Percentiles rank a stretch among this genome's conserved stretches.
phyloP scores from a whole-genome alignment of 1,284 basidiomycete species.

The Wolfiporia cocos region DNA sequence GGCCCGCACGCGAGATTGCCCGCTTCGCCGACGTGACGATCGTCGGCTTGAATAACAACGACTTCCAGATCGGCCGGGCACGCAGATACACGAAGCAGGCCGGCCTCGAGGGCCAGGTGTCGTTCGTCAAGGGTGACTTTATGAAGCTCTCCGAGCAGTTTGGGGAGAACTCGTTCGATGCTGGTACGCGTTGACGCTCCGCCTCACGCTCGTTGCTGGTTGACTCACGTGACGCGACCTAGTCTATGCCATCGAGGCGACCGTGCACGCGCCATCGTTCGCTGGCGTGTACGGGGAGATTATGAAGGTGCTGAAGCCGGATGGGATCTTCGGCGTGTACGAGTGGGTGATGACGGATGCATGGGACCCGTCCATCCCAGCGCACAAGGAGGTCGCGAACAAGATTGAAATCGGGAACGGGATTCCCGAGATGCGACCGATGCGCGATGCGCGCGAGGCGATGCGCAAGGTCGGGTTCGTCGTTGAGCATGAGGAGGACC shows the following conservation, averaged over 20 bases:
- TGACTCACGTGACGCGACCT: too few relatives aligned
- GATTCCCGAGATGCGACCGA: slow-evolving; percentile 94
- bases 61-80: slow-evolving; percentile 89
- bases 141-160: slow-evolving; percentile 94
- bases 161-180: slow-evolving; percentile 92
- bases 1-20: slow-evolving; percentile 94
- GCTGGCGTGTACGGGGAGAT: slow-evolving; percentile 97
- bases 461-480: slow-evolving; percentile 84
- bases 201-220: too few relatives aligned
- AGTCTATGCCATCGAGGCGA: slow-evolving; percentile 98
- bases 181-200: slow-evolving; percentile 47
- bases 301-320: slow-evolving; percentile 92
- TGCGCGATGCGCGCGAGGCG: slow-evolving; percentile 71
- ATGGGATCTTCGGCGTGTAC: slow-evolving; percentile 96
- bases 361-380: slow-evolving; percentile 84
- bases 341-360: slow-evolving; percentile 99
- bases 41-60: slow-evolving; percentile 95
- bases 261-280: slow-evolving; percentile 92
- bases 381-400: slow-evolving; percentile 91
- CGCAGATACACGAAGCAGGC: slow-evolving; percentile 79
- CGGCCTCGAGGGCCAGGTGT: slow-evolving; percentile 73
- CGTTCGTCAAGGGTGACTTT: slow-evolving; percentile 90
- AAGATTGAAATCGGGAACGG: slow-evolving; percentile 92
- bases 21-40: slow-evolving; percentile 86
- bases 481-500: slow-evolving; percentile 90